Base-by-base conservation (phyloP, 2,329 filamentous ascomycete species). In the Colletotrichum sp. region DNA sequence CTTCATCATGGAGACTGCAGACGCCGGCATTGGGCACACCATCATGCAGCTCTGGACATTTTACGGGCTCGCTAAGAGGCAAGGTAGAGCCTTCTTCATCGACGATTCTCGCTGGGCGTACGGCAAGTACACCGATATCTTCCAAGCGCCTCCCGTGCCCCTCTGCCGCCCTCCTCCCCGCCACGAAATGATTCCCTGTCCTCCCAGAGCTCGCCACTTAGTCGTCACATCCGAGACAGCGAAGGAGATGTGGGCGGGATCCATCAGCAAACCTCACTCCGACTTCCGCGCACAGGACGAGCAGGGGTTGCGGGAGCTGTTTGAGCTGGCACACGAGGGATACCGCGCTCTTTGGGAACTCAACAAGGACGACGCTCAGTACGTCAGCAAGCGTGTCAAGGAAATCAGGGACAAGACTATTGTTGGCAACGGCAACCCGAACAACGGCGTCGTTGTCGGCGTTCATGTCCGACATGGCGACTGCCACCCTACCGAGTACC, bases 31-130 rank as follows among this genome's bases (percentile, higher is more conserved):
- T 12, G 95, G 95, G 8, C 92, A 92, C 78, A 92, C 93, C 2
- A 84, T 98, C 75, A 92, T 98, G 90, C 90, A 93, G 81, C 82
- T 98, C 72, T 98, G 95, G 95, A 93, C 94, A 80, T 93, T 95
- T 30, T 98, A 97, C 82, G 94, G 94, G 5, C 85, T 98, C 70
- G 95, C 95, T 3, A 88, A 93, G 81, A 90, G 92, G 75, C 94
- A 98, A 82, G 91, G 91, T 16, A 89, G 95, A 28, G 88, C 92
- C 1, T 98, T 98, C 84, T 98, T 98, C 85, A 88, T 98, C 77
- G 95, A 98, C 80, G 95, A 98, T 84, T 92, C 93, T 8, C 90
- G 93, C 78, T 98, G 96, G 93, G 93, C 94, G 2, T 97, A 97
- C 80, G 95, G 95, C 12, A 88, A 89, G 67, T 98, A 95, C 81